phyloP scores from a whole-genome alignment of 768 basidiomycete genomes.

The Pleurotus citrinopileatus region DNA sequence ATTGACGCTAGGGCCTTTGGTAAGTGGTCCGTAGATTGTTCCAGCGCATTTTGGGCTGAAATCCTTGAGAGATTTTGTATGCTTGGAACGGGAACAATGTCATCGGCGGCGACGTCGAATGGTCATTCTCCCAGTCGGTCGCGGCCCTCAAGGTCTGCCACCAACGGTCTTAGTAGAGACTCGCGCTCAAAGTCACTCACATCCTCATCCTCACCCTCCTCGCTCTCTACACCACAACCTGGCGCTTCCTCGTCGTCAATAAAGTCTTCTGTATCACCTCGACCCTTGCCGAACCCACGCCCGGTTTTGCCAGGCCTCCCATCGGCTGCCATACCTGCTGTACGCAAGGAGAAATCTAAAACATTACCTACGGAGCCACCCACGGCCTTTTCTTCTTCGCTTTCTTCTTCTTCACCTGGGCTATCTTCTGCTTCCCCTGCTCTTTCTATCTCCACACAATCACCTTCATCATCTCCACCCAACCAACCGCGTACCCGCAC shows the following conservation, averaged over 20 bases:
- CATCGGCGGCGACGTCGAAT: background rate
- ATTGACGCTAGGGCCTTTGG: background rate
- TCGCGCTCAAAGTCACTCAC: background rate
- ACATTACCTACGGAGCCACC: background rate
- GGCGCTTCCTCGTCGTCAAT: background rate
- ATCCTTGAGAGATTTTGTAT: background rate
- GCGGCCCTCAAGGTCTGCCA: background rate
- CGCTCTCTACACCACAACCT: background rate
- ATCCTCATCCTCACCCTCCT: background rate
- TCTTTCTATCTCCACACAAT: no score
- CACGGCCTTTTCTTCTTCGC: no score
- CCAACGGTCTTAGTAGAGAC: background rate
- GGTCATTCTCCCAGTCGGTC: background rate
- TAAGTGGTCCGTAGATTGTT: background rate
- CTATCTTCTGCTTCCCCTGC: background rate
- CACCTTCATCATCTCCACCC: background rate
- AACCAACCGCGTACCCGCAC: background rate
- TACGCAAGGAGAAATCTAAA: constrained; percentile 2
- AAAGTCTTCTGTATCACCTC: background rate
- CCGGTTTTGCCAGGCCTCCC: background rate
- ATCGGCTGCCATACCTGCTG: background rate
- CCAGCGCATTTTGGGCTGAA: background rate
- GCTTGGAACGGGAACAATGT: background rate
- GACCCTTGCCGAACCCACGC: constrained; percentile 6
- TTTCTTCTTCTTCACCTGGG: background rate